Conservation (phyloP, 2,329 filamentous ascomycete genomes). For the Tolypocladium tropicale region DNA sequence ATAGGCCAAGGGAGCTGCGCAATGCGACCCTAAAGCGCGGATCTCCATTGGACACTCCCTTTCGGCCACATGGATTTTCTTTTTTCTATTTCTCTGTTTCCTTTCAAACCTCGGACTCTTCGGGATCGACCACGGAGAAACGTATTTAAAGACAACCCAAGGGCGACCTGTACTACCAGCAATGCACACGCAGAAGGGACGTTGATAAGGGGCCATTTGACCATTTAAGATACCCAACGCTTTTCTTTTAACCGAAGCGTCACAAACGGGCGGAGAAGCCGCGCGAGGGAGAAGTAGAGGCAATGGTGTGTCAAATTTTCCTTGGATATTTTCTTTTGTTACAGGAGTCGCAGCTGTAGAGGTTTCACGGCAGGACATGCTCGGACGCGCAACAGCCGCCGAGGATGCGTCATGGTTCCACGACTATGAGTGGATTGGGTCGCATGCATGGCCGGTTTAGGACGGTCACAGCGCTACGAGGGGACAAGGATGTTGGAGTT, state of each 20-base stretch:
- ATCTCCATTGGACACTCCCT: slow-evolving; percentile 7
- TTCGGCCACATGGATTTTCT: neutral
- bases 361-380: neutral
- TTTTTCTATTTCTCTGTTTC: neutral
- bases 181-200: slow-evolving; percentile 5
- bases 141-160: slow-evolving; percentile 6
- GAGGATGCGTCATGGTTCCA: neutral
- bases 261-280: slow-evolving; percentile 3
- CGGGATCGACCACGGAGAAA: slow-evolving; percentile 1
- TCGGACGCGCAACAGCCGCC: neutral
- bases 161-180: slow-evolving; percentile 11
- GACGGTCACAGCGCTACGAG: neutral
- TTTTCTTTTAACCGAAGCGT: slow-evolving; percentile 5
- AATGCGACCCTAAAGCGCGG: slow-evolving; percentile 2
- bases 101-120: neutral
- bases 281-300: slow-evolving; percentile 2
- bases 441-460: neutral
- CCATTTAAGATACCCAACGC: slow-evolving; percentile 27
- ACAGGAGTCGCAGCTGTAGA: neutral
- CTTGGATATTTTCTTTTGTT: slow-evolving; percentile 1
- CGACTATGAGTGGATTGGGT: neutral
- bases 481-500: neutral
- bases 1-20: slow-evolving; percentile 5
- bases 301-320: slow-evolving; percentile 1
- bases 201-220: slow-evolving; percentile 6